phyloP scores from a whole-genome alignment of 1,284 basidiomycete genomes.

The Tetrapyrgos nigripes region DNA sequence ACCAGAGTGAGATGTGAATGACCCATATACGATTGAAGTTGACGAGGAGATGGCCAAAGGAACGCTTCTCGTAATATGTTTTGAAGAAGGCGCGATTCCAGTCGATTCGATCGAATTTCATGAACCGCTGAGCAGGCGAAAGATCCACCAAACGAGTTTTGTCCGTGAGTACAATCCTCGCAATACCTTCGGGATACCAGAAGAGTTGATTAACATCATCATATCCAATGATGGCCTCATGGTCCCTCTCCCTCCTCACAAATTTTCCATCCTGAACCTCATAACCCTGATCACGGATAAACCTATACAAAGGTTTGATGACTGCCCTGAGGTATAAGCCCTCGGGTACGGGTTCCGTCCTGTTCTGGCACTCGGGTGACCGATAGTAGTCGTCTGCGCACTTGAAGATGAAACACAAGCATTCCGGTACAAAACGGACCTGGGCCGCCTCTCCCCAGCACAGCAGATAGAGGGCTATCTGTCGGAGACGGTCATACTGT shows the following conservation, averaged over 20 bases:
- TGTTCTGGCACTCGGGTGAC: constrained; percentile 96
- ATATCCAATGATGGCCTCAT: constrained; percentile 96
- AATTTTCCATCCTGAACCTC: constrained; percentile 97
- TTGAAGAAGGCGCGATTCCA: constrained; percentile 97
- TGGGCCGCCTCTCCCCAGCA: constrained; percentile 99
- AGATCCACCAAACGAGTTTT: constrained; percentile 93
- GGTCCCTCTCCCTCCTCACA: constrained; percentile 91
- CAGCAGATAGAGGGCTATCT: constrained; percentile 95
- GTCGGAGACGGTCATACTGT: constrained; percentile 96
- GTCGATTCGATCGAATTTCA: constrained; percentile 94
- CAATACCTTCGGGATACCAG: constrained; percentile 99
- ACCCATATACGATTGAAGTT: constrained; percentile 99
- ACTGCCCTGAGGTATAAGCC: constrained; percentile 93
- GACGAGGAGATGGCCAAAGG: constrained; percentile 92
- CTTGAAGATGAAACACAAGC: constrained; percentile 99
- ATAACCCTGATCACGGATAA: constrained; percentile 97
- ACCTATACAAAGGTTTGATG: constrained; percentile 96
- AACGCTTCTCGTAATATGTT: constrained; percentile 96
- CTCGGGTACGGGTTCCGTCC: constrained; percentile 93
- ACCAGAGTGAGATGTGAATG: constrained; percentile 91
- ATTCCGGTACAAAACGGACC: constrained; percentile 98
- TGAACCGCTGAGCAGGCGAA: constrained; percentile 88
- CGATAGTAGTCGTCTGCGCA: constrained; percentile 99
- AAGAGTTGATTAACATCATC: constrained; percentile 99
- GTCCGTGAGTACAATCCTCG: constrained; percentile 88